Base-by-base conservation (phyloP, 306 rosid species). In the Inga laurina region DNA sequence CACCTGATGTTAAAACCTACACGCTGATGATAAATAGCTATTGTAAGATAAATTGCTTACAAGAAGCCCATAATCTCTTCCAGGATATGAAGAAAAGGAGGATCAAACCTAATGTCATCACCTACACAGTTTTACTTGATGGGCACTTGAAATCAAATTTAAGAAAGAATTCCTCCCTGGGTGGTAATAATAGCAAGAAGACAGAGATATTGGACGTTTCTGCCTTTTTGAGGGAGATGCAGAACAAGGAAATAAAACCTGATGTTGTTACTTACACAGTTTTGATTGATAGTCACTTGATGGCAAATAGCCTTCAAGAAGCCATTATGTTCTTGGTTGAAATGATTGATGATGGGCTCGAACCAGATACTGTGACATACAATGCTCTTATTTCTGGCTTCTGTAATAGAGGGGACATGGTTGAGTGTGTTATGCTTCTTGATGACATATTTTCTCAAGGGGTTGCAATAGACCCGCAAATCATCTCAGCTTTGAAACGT, bases 91-190 rank as follows among this genome's bases (percentile, higher is more conserved):
- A 85, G 79, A 73, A 12, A 22, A 93, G 82, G 76, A 93, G 94
- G 82, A 88, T 93, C 76, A 82, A 88, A 83, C 98, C 97, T 71
- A 91, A 95, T 86, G 81, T 86, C 76, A 72, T 90, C 82, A 86
- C 91, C 64, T 95, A 88, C 87, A 93, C 97, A 68, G 91, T 95
- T 84, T 86, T 93, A 82, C 93, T 94, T 65, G 93, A 91, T 75
- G 84, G 87, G 76, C 88, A 54, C 79, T 77, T 78, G 8, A 90
- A 92, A 86, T 67, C 70, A 76, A 70, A 80, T 62, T 45, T 81
- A 56, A 79, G 52, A 81, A 79, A 59, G 75, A 34, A 32, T 68
- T 74, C 52, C 81, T 83, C 67, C 62, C 34, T 37, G 71, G 11
- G 2, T 16, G 54, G 13, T 75, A 62, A 43, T 59, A 75, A 66